Evolutionary conservation across 495 filamentous ascomycete genomes (phyloP).

Genomic region (Cryomyces minteri): DNA sequence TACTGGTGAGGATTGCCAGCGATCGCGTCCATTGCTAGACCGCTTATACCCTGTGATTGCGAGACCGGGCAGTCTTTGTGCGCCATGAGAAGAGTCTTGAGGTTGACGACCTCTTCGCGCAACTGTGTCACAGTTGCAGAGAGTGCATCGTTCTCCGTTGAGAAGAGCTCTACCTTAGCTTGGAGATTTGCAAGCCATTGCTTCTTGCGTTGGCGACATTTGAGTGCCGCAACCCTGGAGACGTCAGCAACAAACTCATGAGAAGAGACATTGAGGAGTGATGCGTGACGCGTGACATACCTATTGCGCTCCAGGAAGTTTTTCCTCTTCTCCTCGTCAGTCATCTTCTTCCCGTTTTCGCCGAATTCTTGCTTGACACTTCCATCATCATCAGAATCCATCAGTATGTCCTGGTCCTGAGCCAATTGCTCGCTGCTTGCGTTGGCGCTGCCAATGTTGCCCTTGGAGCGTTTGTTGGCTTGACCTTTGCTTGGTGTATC

Average conservation of each 20-base stretch:
- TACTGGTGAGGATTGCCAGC: constrained; percentile 27
- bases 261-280: neutral
- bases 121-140: constrained; percentile 65
- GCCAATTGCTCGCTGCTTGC: constrained; percentile 13
- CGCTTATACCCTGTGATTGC: constrained; percentile 63
- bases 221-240: constrained; percentile 76
- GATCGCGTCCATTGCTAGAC: constrained; percentile 46
- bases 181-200: constrained; percentile 96
- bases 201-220: constrained; percentile 96
- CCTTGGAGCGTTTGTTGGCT: constrained; percentile 55
- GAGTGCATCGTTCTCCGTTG: constrained; percentile 75
- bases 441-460: constrained; percentile 28
- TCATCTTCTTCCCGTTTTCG: constrained; percentile 67
- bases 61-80: constrained; percentile 96
- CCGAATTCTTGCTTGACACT: constrained; percentile 30
- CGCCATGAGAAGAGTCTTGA: constrained; percentile 82
- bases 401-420: constrained; percentile 13
- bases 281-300: constrained; percentile 32
- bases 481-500: constrained; percentile 46
- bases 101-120: constrained; percentile 84
- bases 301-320: constrained; percentile 94
- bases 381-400: constrained; percentile 22
- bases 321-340: constrained; percentile 94
- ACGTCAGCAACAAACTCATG: neutral
- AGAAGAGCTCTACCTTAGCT: constrained; percentile 83